phyloP scores from a whole-genome alignment of 2,329 filamentous ascomycete species.

The Stachybotrys echinatus region DNA sequence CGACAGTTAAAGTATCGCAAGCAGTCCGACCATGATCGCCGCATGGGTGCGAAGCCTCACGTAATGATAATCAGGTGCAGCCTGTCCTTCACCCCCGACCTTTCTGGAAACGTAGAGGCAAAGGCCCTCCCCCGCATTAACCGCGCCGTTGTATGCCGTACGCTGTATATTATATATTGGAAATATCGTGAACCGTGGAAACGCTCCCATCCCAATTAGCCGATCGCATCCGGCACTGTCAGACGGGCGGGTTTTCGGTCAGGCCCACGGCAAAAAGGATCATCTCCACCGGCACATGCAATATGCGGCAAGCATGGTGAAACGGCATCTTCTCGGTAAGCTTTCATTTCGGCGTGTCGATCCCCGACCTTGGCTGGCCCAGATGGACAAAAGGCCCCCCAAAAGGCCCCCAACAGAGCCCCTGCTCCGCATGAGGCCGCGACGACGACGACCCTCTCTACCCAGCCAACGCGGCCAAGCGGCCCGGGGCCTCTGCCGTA shows the following conservation, averaged over 20 bases:
- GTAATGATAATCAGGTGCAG: neutral
- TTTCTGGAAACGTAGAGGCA: neutral
- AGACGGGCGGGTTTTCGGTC: no score
- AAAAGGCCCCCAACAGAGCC: neutral
- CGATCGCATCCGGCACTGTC: no score
- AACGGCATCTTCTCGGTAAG: neutral
- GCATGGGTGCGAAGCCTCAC: neutral
- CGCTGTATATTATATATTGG: neutral
- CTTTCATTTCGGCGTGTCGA: neutral
- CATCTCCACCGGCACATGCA: neutral
- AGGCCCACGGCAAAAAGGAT: neutral
- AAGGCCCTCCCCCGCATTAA: neutral
- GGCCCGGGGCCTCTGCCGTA: no score
- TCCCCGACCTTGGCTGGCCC: neutral
- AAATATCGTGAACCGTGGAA: neutral
- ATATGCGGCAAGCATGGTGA: neutral
- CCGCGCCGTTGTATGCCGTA: no score
- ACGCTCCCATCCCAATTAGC: no score
- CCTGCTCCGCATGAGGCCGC: neutral
- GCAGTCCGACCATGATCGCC: no score
- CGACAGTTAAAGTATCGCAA: no score
- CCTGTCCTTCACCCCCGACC: neutral
- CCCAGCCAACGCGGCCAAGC: no score
- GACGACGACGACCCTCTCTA: no score
- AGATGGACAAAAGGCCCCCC: neutral